Evolutionary conservation across 78 protist genomes (phyloP).

Genomic region (Tieghemostelium lacteum): DNA sequence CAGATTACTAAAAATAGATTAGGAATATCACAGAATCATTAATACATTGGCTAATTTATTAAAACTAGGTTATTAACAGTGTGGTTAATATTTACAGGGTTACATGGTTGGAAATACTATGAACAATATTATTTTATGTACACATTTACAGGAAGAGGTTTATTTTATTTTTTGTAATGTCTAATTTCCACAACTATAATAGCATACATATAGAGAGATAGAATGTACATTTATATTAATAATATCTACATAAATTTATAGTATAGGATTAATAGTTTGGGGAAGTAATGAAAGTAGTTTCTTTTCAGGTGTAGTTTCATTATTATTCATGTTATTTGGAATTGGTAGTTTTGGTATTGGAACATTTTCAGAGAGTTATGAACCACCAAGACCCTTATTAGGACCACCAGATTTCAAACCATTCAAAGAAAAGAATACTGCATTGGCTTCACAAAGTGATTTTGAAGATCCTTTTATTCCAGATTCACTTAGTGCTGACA

Average conservation of each 20-base stretch:
- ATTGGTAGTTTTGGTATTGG: conserved; percentile 41
- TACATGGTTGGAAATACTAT: conserved; percentile 35
- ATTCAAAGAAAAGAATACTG: conserved; percentile 25
- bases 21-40: not conserved
- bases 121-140: conserved; percentile 67
- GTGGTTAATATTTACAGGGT: conserved; percentile 40
- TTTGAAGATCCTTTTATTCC: conserved; percentile 7
- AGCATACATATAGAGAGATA: not conserved
- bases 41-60: not conserved
- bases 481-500: too few species aligned
- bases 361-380: conserved; percentile 25
- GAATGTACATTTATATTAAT: not conserved
- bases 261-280: conserved; percentile 43
- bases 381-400: conserved; percentile 54
- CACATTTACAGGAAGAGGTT: conserved; percentile 59
- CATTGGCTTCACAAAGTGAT: conserved; percentile 52
- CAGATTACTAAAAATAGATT: not conserved
- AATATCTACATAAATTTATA: not conserved
- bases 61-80: conserved; percentile 4
- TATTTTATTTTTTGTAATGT: conserved; percentile 52
- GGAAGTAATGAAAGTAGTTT: conserved; percentile 40
- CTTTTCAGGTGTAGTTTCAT: conserved; percentile 25
- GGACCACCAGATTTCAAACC: conserved; percentile 44
- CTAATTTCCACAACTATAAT: not conserved
- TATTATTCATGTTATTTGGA: conserved; percentile 54